Conservation (phyloP, 768 basidiomycete genomes). For the Lactarius tabidus region DNA sequence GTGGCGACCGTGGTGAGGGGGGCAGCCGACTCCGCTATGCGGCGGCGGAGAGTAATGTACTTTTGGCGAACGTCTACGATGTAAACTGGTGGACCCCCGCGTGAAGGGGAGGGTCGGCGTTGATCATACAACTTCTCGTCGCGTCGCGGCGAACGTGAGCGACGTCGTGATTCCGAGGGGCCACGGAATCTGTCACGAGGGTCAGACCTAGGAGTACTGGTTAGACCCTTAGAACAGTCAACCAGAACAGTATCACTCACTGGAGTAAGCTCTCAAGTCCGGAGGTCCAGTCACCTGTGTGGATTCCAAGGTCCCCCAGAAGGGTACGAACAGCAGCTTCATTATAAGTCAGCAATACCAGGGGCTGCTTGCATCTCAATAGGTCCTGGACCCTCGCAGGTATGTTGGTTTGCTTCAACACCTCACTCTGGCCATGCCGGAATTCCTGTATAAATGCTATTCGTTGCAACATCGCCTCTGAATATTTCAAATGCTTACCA, state of each 20-base stretch:
- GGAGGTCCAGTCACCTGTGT: constrained; percentile 4
- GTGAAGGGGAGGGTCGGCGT: constrained; percentile 17
- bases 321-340: constrained; percentile 6
- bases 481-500: constrained; percentile 4
- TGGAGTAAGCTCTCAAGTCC: constrained; percentile 16
- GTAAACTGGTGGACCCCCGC: not conserved
- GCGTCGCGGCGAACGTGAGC: constrained; percentile 23
- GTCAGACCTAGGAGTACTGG: not conserved
- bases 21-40: constrained; percentile 7
- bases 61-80: constrained; percentile 22
- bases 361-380: constrained; percentile 4
- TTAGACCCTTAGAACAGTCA: constrained; percentile 2
- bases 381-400: constrained; percentile 11
- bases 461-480: not conserved
- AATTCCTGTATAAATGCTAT: constrained; percentile 9
- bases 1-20: constrained; percentile 9
- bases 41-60: constrained; percentile 19
- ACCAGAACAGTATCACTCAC: not conserved
- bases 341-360: constrained; percentile 20
- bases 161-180: constrained; percentile 10
- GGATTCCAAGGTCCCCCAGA: constrained; percentile 9
- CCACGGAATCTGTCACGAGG: not conserved
- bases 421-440: constrained; percentile 13
- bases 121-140: not conserved
- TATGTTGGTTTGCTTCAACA: constrained; percentile 10